Conservation (phyloP, 306 rosid species). For the Ziziphus jujuba region DNA sequence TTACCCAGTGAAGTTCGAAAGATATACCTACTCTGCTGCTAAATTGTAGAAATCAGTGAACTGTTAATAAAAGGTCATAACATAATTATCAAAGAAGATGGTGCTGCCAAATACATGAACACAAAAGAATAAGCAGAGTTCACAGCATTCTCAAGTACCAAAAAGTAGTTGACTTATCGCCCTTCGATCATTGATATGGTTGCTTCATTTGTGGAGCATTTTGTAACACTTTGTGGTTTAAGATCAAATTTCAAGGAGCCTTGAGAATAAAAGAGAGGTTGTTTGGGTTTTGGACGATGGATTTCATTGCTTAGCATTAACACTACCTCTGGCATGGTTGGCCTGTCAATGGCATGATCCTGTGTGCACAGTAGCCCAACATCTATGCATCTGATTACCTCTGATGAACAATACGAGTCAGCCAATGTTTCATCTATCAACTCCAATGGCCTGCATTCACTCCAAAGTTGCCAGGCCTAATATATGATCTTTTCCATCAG, state of each 20-base stretch:
- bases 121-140: background rate
- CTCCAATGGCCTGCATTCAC: slow-evolving; percentile 9
- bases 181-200: slow-evolving; percentile 3
- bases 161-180: background rate
- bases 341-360: slow-evolving; percentile 21
- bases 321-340: slow-evolving; percentile 19
- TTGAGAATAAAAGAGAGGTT: slow-evolving; percentile 19
- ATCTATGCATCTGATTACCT: slow-evolving; percentile 17
- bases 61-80: no score
- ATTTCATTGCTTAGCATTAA: slow-evolving; percentile 20
- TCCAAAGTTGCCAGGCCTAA: slow-evolving; percentile 26
- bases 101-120: background rate
- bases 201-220: background rate
- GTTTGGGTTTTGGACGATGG: slow-evolving; percentile 6
- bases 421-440: slow-evolving; percentile 2
- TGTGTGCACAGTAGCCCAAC: slow-evolving; percentile 30
- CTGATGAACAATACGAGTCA: background rate
- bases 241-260: background rate
- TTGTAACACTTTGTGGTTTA: background rate
- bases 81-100: background rate
- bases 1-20: no score
- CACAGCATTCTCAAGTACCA: background rate
- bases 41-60: no score
- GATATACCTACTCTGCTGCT: no score
- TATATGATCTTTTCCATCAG: background rate